Evolutionary conservation across 2,329 filamentous ascomycete genomes (phyloP).

Genomic region (Aphanoascus verrucosus): DNA sequence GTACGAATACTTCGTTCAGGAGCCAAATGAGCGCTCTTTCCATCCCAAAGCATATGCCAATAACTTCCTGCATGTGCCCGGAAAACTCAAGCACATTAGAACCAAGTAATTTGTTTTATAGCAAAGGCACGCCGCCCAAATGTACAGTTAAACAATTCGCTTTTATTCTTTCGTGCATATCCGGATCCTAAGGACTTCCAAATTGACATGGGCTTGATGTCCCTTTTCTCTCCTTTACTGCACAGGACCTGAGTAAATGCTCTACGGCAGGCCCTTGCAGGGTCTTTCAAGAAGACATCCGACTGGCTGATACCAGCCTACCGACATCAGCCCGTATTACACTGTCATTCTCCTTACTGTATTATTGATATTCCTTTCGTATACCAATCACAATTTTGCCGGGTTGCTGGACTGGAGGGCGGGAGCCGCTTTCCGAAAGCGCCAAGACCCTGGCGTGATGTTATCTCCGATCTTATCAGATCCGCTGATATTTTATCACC

Average conservation of each 20-base stretch:
- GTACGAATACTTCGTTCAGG: slow-evolving; percentile 98
- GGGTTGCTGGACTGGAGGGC: no score
- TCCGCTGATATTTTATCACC: slow-evolving; percentile 6
- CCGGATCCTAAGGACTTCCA: background rate
- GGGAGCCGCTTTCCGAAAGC: background rate
- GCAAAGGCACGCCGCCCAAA: background rate
- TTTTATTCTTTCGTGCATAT: background rate
- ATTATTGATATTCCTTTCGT: no score
- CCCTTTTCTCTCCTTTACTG: background rate
- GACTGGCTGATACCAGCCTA: no score
- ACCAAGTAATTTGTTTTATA: slow-evolving; percentile 52
- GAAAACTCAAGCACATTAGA: slow-evolving; percentile 77
- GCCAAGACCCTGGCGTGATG: background rate
- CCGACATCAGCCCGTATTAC: no score
- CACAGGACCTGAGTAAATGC: no score
- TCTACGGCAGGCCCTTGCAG: no score
- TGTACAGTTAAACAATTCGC: slow-evolving; percentile 3
- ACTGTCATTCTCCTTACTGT: no score
- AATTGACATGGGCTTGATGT: background rate
- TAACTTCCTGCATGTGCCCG: slow-evolving; percentile 78
- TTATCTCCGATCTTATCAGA: slow-evolving; percentile 10
- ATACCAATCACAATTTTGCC: no score
- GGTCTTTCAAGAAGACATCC: no score
- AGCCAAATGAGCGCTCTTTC: slow-evolving; percentile 80
- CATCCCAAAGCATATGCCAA: slow-evolving; percentile 91